A percentile compares a stretch with the other conserved stretches of the same genome.
Evolutionary conservation across 371 early-diverging fungal genomes (phyloP).

Genomic region (Vairimorpha ceranae): DNA sequence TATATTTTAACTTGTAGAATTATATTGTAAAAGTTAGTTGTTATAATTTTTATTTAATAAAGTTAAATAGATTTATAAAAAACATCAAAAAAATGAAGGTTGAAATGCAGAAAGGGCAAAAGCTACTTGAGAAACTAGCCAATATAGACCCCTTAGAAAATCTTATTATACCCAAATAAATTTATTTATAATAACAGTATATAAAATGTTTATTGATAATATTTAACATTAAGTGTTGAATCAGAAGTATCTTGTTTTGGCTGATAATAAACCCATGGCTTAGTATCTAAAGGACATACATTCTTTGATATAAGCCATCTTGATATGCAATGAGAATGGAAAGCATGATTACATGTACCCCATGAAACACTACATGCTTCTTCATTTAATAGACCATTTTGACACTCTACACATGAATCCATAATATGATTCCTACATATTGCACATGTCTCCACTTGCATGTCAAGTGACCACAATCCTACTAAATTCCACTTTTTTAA

Average conservation of each 20-base stretch:
- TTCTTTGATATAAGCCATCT: conserved; percentile 94
- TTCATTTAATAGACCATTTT: conserved; percentile 70
- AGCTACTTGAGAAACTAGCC: too few relatives aligned
- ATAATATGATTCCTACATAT: conserved; percentile 99
- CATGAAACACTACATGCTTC: conserved; percentile 94
- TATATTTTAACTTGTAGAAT: too few relatives aligned
- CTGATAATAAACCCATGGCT: conserved; percentile 94
- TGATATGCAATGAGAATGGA: conserved; percentile 96
- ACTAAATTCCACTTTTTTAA: conserved; percentile 56
- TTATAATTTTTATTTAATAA: too few relatives aligned
- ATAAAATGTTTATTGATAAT: too few relatives aligned
- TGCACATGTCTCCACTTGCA: conserved; percentile 95
- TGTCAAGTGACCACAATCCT: conserved; percentile 68
- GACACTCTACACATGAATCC: conserved; percentile 80
- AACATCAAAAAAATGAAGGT: too few relatives aligned
- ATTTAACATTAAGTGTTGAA: conserved; percentile 7
- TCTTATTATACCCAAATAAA: too few relatives aligned
- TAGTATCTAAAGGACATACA: conserved; percentile 95
- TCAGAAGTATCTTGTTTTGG: conserved; percentile 4
- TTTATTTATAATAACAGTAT: too few relatives aligned
- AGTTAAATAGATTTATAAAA: too few relatives aligned
- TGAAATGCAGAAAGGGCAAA: too few relatives aligned
- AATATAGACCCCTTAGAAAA: too few relatives aligned
- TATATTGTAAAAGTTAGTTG: too few relatives aligned
- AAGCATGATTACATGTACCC: conserved; percentile 98